Evolutionary conservation across 108 stramenopile genomes (phyloP).

Genomic region (Mayamaea pseudoterrestris): DNA sequence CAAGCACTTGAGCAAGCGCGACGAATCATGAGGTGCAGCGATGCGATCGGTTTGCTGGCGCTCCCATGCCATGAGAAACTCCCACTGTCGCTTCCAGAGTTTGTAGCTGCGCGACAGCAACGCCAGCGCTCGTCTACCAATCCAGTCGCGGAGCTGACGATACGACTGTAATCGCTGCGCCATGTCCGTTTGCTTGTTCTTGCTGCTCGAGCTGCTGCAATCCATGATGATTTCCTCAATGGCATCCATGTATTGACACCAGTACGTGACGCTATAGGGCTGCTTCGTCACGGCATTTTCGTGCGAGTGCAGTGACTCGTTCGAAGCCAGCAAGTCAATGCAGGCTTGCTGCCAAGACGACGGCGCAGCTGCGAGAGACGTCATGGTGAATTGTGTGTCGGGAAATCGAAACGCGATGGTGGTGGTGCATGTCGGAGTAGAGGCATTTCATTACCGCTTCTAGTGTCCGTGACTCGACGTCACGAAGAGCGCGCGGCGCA

Average conservation of each 20-base stretch:
- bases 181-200: background rate
- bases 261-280: constrained; percentile 70
- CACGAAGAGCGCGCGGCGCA: too few relatives aligned
- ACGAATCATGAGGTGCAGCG: too few relatives aligned
- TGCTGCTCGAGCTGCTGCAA: background rate
- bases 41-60: background rate
- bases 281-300: constrained; percentile 26
- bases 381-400: too few relatives aligned
- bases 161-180: constrained; percentile 1
- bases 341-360: too few relatives aligned
- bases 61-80: constrained; percentile 15
- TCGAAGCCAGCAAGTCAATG: background rate
- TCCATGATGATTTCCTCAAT: constrained; percentile 43
- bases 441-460: too few relatives aligned
- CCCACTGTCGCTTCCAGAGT: constrained; percentile 87
- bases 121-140: constrained; percentile 72
- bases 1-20: constrained; percentile 36
- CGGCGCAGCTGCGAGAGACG: too few relatives aligned
- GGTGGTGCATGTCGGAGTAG: too few relatives aligned
- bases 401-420: too few relatives aligned
- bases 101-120: constrained; percentile 92
- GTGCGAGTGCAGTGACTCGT: constrained; percentile 22
- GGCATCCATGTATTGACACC: constrained; percentile 69
- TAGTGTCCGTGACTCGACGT: too few relatives aligned
- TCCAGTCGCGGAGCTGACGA: constrained; percentile 8